Evolutionary conservation across 306 rosid species (phyloP), one percentile per base, ranked within the genome.

Genomic region (Rosa lucieae): DNA sequence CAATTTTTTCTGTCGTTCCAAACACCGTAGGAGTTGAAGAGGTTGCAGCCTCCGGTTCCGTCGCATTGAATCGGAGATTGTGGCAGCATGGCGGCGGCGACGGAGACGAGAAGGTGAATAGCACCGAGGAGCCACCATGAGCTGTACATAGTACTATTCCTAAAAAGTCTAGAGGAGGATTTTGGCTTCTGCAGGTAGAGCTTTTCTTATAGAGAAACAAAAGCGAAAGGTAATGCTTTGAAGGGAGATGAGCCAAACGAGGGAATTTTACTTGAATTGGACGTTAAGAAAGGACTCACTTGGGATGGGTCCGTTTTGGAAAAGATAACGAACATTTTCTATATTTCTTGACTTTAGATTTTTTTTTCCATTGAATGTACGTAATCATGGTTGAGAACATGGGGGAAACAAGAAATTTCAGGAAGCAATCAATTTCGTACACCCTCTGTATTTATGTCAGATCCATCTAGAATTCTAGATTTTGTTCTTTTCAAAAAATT

Each of bases 1-100:
- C 94, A 93, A 17, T 67, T 80, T 17, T 82, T 80, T 14, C 94
- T 84, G 74, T 93, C 94, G 1, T 85, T 86, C 97, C 97, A 91
- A 12, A 74, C 78, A n/a, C 92, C 92, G 12, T 93, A 93, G 76
- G 94, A 74, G 85, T 89, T 93, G 79, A n/a, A 49, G 75, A 93
- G 88, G 26, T 75, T 93, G 84, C 97, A 93, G 40, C 89, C 84
- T 14, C 29, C 49, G 48, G 74, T 44, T 7, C 35, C 37, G 79
- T 71, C 58, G 88, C 97, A 91, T 6, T 67, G 80, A 37, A 93
- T 43, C 3, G 97, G 92, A 1, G 88, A 73, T 2, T 65, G 81
- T 13, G 94, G 97, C 1, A 47, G 73, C 78, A 80, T 63, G 79
- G 89, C 82, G 7, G 43, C 11, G 79, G 75, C 13, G 79, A 77